Percentiles rank a stretch among this genome's conserved stretches.
Evolutionary conservation across 2,329 filamentous ascomycete genomes (phyloP).

Genomic region (Pseudocercospora eumusae): DNA sequence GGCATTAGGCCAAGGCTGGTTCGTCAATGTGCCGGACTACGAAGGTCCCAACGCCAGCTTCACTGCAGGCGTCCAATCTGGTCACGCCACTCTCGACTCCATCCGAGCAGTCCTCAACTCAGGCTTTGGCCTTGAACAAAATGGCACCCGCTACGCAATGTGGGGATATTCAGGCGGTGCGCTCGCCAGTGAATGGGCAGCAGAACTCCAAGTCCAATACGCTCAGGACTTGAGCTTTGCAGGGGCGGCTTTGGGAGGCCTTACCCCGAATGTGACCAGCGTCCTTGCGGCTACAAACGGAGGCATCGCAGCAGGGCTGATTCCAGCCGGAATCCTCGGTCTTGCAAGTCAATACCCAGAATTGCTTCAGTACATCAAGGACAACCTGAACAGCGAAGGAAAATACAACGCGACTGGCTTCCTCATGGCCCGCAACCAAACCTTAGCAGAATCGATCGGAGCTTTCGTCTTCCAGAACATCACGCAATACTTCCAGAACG

Average conservation of each 20-base stretch:
- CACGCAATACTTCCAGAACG: constrained; percentile 46
- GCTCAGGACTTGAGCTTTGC: constrained; percentile 55
- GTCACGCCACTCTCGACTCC: constrained; percentile 49
- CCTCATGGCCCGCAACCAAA: constrained; percentile 33
- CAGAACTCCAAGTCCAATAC: constrained; percentile 55
- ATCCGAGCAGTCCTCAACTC: constrained; percentile 46
- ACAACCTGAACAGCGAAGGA: constrained; percentile 34
- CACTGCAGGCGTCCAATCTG: constrained; percentile 45
- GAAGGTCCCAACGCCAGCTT: constrained; percentile 48
- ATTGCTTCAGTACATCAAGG: constrained; percentile 32
- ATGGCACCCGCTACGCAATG: constrained; percentile 34
- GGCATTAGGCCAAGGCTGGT: constrained; percentile 50
- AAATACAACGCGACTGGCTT: constrained; percentile 43
- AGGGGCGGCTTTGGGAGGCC: constrained; percentile 54
- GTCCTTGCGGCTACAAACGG: constrained; percentile 43
- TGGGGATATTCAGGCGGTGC: constrained; percentile 62
- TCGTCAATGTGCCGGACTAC: constrained; percentile 52
- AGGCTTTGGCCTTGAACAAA: constrained; percentile 27
- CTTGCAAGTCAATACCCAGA: constrained; percentile 42
- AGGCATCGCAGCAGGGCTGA: constrained; percentile 34
- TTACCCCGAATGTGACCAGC: constrained; percentile 46
- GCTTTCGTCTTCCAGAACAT: constrained; percentile 44
- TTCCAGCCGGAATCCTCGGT: constrained; percentile 41
- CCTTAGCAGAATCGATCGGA: constrained; percentile 31
- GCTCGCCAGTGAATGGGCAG: constrained; percentile 55